Base-by-base conservation (phyloP, 1,139 yeast species). In the Candida smagusa region DNA sequence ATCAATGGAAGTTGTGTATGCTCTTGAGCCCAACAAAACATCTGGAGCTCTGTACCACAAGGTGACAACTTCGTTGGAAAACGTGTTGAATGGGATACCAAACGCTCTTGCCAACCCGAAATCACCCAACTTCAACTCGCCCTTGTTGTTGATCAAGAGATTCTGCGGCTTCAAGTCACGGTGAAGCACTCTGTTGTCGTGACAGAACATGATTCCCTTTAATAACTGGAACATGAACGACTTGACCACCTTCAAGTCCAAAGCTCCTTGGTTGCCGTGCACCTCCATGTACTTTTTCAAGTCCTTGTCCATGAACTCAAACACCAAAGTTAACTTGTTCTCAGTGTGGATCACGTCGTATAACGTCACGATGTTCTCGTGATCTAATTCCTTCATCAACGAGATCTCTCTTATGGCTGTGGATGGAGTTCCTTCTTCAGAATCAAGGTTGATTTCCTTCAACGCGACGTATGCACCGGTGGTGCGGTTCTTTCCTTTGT, bases 31-130 rank as follows among this genome's bases (percentile, higher is more conserved):
- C 62, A 92, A 77, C 39, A 92, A 68, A 30, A 92, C 98, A 59
- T 92, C 99, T 0, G 98, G 98, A 0, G 99, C 97, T 46, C 99
- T 77, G 64, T 92, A 92, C 99, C 99, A 92, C 46, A 92, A 68
- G 1, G 99, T 92, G 28, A 92, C 99, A 29, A 92, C 99, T 59
- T 92, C 98, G 59, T 92, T 89, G 22, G 97, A 87, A 56, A 90
- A 92, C 0, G 98, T 92, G 61, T 92, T 90, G 46, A 92, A 96
- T 0, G 99, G 98, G 40, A 92, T 90, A 11, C 99, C 99, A 65
- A 88, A 92, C 1, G 99, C 98, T 48, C 98, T 74, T 0, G 98
- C 98, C 37, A 92, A 74, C 28, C 98, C 98, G 61, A 92, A 92
- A 67, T 92, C 98, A n/a, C 96, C 98, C 43, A 92, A 70, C 59